Evolutionary conservation across 768 basidiomycete genomes (phyloP), one percentile per base, ranked within the genome.

Genomic region (Fibroporia radiculosa): DNA sequence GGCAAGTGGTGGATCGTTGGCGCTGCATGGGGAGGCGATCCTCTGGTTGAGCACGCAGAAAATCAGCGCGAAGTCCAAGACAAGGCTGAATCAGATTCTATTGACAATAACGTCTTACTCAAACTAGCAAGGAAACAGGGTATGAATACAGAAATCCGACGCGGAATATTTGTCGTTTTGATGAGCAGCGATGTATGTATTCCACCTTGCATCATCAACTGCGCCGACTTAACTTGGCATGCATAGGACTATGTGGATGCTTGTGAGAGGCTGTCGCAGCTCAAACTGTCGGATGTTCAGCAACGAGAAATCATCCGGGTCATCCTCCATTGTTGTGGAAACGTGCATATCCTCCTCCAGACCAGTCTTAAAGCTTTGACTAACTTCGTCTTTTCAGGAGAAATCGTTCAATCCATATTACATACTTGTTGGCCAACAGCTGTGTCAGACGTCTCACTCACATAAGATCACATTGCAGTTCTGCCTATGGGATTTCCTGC

Each of bases 1-100:
- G 96, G 93, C 4, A 96, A 96, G 67, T 98, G 96, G 96, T 98
- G 96, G 95, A 73, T 97, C 2, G 89, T 97, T 27, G 96, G 95
- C 14, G 91, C 95, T 1, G 95, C 89, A 0, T 99, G 95, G 95
- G 75, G 76, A 25, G 93, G 93, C 2, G 82, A 97, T 56, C 93
- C 96, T 6, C 74, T 97, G 3, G 71, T 82, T 16, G 93, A 97
- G 45, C 76, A 72, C 34, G 75, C 76, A 46, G 71, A 64, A 3
- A 62, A 64, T 23, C 54, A 60, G 32, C 55, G 60, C 18, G 61
- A 60, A 26, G 38, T 50, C 2, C 48, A 58, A 3, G 38, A 54
- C 34, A 44, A 54, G 42, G 56, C 62, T 34, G 57, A 62, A 32
- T 55, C 51, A 14, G 54, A 51, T 7, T 65, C 66, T 32, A 55